Evolutionary conservation across 129 eudicot species (phyloP).

Genomic region (Pseudognaphalium luteoalbum): DNA sequence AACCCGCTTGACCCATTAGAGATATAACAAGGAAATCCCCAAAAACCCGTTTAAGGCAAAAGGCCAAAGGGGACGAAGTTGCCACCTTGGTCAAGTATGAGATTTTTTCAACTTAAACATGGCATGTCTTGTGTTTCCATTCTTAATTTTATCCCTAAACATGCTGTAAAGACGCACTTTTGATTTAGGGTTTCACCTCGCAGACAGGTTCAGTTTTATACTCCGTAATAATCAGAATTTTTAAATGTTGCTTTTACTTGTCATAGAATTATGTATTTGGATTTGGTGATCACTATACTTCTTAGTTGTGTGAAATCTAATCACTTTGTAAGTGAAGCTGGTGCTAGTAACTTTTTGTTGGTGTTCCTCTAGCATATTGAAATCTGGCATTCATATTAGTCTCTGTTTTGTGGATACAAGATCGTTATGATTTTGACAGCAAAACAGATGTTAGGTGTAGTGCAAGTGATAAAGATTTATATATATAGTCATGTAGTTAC

Average conservation of each 20-base stretch:
- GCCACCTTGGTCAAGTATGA: no score
- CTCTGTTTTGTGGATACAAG: background rate
- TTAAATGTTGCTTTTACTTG: background rate
- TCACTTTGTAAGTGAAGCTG: background rate
- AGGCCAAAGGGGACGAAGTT: no score
- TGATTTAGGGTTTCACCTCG: background rate
- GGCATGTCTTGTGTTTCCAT: no score
- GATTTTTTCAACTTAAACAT: no score
- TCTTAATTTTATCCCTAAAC: background rate
- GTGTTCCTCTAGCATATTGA: background rate
- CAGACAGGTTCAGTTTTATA: background rate
- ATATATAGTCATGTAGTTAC: background rate
- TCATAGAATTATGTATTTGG: background rate
- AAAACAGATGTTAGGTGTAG: background rate
- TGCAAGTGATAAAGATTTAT: background rate
- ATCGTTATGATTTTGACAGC: background rate
- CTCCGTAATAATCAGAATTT: background rate
- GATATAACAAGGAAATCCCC: no score
- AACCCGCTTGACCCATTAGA: no score
- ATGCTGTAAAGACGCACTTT: background rate
- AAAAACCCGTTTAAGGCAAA: no score
- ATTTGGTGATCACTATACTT: background rate
- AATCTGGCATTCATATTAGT: background rate
- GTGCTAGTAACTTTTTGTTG: background rate
- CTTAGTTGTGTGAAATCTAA: background rate